Conservation (phyloP, 1,139 yeast genomes). For the Lodderomyces theae region DNA sequence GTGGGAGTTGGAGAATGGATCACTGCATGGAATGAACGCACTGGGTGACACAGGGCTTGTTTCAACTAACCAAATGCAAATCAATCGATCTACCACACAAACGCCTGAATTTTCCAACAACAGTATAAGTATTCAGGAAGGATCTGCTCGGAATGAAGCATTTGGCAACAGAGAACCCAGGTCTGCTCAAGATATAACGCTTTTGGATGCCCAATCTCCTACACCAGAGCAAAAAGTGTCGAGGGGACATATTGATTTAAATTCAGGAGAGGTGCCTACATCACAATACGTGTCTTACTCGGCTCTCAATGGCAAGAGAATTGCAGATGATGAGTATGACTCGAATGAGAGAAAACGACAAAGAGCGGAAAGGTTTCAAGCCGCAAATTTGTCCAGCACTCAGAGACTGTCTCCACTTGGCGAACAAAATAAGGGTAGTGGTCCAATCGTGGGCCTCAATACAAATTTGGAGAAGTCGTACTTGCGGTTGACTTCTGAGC, state of each 20-base stretch:
- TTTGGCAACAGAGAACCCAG: neutral
- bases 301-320: conserved; percentile 4
- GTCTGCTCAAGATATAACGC: neutral
- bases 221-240: neutral
- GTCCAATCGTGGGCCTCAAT: conserved; percentile 54
- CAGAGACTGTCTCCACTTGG: conserved; percentile 4
- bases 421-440: conserved; percentile 4
- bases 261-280: neutral
- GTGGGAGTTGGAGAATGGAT: conserved; percentile 1
- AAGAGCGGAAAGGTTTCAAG: conserved; percentile 50
- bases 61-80: neutral
- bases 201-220: neutral
- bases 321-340: conserved; percentile 20
- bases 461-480: conserved; percentile 71
- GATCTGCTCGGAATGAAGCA: neutral
- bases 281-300: neutral
- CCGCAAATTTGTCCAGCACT: conserved; percentile 2
- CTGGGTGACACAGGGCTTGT: neutral
- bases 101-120: neutral
- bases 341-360: conserved; percentile 42
- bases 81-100: too few species aligned
- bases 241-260: neutral
- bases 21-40: neutral
- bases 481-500: conserved; percentile 84
- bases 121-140: neutral